These are phyloP conservation scores for Melaleuca alternifolia DNA, from an alignment of 345 rosid genomes.

Conservation along the genomic window DNA sequence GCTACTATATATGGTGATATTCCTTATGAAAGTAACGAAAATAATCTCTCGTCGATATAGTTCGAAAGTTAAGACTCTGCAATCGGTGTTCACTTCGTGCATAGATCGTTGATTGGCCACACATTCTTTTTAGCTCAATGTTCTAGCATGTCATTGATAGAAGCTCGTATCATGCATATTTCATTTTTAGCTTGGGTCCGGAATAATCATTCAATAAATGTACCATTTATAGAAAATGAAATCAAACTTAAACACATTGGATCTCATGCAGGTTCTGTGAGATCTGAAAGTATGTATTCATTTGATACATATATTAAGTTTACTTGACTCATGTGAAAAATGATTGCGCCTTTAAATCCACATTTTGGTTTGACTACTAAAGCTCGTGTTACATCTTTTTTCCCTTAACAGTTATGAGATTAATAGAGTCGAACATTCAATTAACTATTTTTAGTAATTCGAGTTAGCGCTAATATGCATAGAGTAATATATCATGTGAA, in stretches of 20 bases:
- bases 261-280: neutral
- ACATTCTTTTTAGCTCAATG: neutral
- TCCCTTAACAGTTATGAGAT: neutral
- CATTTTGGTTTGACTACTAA: neutral
- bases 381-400: neutral
- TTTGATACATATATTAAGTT: neutral
- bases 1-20: neutral
- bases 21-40: neutral
- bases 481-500: neutral
- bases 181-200: neutral
- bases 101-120: neutral
- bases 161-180: no score
- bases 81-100: neutral
- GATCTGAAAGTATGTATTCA: neutral
- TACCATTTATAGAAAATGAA: neutral
- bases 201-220: neutral
- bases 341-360: neutral
- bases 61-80: neutral
- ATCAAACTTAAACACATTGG: neutral
- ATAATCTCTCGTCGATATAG: neutral
- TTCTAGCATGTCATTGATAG: no score
- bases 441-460: neutral
- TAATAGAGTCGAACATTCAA: neutral
- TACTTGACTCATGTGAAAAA: neutral
- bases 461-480: neutral